Evolutionary conservation across 2,329 filamentous ascomycete species (phyloP), one percentile per base, ranked within the genome.

Genomic region (Xylariaceae sp.): DNA sequence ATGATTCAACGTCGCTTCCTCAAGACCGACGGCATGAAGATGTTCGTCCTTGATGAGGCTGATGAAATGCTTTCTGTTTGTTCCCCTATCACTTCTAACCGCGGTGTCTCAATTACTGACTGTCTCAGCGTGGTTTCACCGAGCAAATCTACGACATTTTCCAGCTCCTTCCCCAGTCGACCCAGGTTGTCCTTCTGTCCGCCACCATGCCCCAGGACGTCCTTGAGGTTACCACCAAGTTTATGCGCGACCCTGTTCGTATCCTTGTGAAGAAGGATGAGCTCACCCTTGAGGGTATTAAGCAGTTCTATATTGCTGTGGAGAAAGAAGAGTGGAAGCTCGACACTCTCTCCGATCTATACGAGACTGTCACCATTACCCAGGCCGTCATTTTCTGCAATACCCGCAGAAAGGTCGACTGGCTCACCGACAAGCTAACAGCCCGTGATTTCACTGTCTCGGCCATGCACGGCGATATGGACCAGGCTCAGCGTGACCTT

Each of bases 71-170:
- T 99, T 82, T 96, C 92, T 76, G 87, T 89, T 79, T 76, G 86
- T 81, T 62, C 28, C 46, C 31, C 29, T 40, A 5, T 37, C 28
- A 14, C 17, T 16, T 28, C 8, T 17, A 37, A 9, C 8, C 4
- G 21, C 8, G 6, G 37, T 24, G 29, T 6, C 12, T 31, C 29
- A 54, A 33, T 76, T 81, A 71, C 82, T 73, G 66, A 47, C 77
- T 47, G 24, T 33, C 39, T 33, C 65, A 91, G 86, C 94, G 94
- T 74, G 95, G 95, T 85, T 99, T 99, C 88, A 96, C 93, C 73
- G 95, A 99, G 85, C 95, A 99, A 84, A 99, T 99, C 83, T 99
- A 99, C 86, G 95, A 99, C 79, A 96, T 99, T 82, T 99, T 97
- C 89, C 94, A 96, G 82, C 91, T 97, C 61, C 90, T 99, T 53